Conservation (phyloP, 495 filamentous ascomycete species). For the Aspergillus bridgeri region DNA sequence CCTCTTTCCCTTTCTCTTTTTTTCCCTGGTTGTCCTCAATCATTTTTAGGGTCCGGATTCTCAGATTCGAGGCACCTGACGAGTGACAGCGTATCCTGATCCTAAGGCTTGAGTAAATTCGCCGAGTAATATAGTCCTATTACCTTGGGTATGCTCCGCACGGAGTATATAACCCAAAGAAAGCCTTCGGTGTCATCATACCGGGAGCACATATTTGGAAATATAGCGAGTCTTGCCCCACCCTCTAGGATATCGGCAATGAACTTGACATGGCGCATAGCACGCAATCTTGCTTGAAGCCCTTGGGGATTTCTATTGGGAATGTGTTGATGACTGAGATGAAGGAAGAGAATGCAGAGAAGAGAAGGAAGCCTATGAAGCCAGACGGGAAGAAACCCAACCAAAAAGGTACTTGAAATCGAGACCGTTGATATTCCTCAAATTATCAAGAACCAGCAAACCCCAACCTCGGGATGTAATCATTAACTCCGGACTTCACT, state of each 20-base stretch:
- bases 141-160: background rate
- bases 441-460: background rate
- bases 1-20: background rate
- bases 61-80: background rate
- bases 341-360: background rate
- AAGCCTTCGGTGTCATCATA: conserved; percentile 20
- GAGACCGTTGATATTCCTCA: background rate
- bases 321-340: background rate
- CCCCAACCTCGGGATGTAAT: background rate
- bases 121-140: background rate
- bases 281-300: conserved; percentile 6
- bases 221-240: conserved; percentile 28
- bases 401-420: background rate
- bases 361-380: background rate
- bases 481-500: conserved; percentile 17
- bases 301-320: background rate
- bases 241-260: conserved; percentile 18
- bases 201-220: conserved; percentile 37
- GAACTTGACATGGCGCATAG: conserved; percentile 13
- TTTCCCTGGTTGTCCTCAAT: background rate
- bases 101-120: background rate
- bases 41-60: background rate
- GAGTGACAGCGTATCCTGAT: background rate
- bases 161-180: conserved; percentile 10
- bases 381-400: background rate